A percentile compares a stretch with the other conserved stretches of the same genome.
Conservation (phyloP, 2,329 filamentous ascomycete genomes). For the Ceratocystis variospora region DNA sequence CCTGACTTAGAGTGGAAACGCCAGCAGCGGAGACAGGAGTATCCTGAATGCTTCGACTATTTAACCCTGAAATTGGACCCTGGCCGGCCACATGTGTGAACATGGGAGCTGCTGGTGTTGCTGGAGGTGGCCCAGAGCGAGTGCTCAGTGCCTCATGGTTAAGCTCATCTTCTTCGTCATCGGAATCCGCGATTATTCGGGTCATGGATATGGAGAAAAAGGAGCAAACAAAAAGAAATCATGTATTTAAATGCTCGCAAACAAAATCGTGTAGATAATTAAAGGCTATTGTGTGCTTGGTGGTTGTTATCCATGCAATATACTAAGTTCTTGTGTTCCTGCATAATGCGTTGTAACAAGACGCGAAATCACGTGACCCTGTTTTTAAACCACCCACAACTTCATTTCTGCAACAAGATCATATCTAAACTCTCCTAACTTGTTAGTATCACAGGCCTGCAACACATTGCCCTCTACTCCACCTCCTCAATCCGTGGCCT, state of each 20-base stretch:
- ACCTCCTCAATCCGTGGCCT: slow-evolving; percentile 45
- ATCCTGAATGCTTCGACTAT: neutral
- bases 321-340: neutral
- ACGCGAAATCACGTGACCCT: neutral
- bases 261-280: neutral
- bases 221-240: neutral
- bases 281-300: neutral
- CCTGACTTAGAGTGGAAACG: neutral
- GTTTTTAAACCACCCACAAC: neutral
- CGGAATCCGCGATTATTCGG: slow-evolving; percentile 29
- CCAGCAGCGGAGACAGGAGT: neutral
- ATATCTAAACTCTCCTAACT: neutral
- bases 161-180: slow-evolving; percentile 26
- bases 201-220: slow-evolving; percentile 8
- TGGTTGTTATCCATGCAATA: neutral
- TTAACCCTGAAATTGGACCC: neutral
- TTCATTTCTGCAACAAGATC: neutral
- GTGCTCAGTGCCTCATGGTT: slow-evolving; percentile 20
- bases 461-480: slow-evolving; percentile 32
- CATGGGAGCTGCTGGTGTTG: neutral
- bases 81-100: neutral
- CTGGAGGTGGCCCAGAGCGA: neutral
- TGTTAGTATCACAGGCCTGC: neutral
- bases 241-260: neutral
- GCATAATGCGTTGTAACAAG: neutral